Evolutionary conservation across 306 rosid genomes (phyloP).

Genomic region (Argentina anserina): DNA sequence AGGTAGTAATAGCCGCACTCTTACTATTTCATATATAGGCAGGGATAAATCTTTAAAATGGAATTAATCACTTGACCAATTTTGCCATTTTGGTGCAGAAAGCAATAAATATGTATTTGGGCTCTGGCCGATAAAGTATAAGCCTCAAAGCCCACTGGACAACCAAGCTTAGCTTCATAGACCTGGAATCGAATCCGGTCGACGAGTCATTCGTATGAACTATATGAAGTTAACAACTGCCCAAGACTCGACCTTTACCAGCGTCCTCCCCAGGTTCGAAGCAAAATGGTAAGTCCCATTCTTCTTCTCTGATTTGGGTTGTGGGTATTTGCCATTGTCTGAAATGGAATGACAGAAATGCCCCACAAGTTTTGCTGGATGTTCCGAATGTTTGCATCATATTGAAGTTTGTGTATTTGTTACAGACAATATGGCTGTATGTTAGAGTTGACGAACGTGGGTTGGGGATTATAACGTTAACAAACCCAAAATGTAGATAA

Average conservation of each 20-base stretch:
- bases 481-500: background rate
- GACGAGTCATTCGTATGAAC: background rate
- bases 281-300: slow-evolving; percentile 1
- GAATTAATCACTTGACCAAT: too few relatives aligned
- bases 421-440: background rate
- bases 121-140: background rate
- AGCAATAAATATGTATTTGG: background rate
- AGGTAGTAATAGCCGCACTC: too few relatives aligned
- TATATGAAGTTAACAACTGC: background rate
- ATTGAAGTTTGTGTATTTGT: background rate
- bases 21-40: too few relatives aligned
- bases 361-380: background rate
- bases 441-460: background rate
- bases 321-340: background rate
- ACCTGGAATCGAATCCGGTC: background rate
- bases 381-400: background rate
- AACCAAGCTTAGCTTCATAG: background rate
- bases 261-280: background rate
- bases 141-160: background rate
- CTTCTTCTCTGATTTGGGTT: background rate
- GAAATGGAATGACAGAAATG: background rate
- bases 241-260: background rate
- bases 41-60: too few relatives aligned
- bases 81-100: too few relatives aligned
- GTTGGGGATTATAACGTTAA: background rate